These are phyloP conservation scores for Oemleria cerasiformis DNA, from an alignment of 306 rosid species.

Conservation along the genomic window DNA sequence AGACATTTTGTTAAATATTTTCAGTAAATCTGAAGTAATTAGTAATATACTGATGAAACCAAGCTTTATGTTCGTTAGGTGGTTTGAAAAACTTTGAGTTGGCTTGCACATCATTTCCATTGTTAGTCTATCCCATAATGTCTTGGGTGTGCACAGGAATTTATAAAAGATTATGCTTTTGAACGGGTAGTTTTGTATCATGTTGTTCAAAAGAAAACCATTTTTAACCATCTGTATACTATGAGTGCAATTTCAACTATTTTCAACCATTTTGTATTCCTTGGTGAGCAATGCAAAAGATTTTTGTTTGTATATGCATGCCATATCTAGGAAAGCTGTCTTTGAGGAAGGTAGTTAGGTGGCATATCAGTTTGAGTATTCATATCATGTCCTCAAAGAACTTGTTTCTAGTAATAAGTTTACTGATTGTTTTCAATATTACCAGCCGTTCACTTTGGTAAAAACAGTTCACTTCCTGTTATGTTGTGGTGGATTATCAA, in stretches of 20 bases:
- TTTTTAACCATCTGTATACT: not conserved
- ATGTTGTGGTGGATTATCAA: not conserved
- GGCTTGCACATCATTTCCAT: not conserved
- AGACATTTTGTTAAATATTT: not conserved
- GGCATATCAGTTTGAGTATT: not conserved
- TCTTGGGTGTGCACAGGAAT: not conserved
- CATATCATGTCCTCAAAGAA: not conserved
- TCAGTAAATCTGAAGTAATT: not conserved
- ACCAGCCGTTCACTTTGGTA: not conserved
- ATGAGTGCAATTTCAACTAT: not conserved
- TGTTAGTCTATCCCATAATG: not conserved
- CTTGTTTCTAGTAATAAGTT: not conserved
- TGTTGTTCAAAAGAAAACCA: not conserved
- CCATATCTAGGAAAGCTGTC: not conserved
- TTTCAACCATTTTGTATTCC: not conserved
- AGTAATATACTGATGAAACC: not conserved
- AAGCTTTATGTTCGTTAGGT: not conserved
- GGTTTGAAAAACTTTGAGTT: not conserved
- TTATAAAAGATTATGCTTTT: not conserved
- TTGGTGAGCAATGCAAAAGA: slow-evolving; percentile 1
- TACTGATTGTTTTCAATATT: not conserved
- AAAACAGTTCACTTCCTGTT: not conserved
- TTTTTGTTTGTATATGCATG: slow-evolving; percentile 1
- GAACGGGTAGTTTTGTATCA: not conserved
- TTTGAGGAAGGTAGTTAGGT: not conserved